A percentile compares a stretch with the other conserved stretches of the same genome.
phyloP scores from a whole-genome alignment of 2,329 filamentous ascomycete genomes.

The Metarhizium sp. region DNA sequence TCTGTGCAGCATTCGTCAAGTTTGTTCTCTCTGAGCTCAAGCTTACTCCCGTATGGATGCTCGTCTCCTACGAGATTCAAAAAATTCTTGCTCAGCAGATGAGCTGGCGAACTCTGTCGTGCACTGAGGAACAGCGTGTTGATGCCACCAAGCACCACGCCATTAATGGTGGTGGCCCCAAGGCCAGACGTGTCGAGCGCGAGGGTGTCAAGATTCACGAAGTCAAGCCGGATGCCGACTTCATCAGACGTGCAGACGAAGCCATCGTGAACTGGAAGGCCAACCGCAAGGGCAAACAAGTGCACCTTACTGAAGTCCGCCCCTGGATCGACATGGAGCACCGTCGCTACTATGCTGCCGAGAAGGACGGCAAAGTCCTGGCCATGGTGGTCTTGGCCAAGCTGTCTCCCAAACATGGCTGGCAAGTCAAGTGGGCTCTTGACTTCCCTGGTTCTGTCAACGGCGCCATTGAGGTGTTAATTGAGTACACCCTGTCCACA shows the following conservation, averaged over 20 bases:
- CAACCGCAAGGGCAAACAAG: constrained; percentile 71
- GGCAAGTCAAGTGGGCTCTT: constrained; percentile 93
- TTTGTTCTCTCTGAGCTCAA: constrained; percentile 60
- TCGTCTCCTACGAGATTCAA: constrained; percentile 71
- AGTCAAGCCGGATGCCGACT: constrained; percentile 58
- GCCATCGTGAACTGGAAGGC: constrained; percentile 72
- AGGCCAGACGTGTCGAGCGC: constrained; percentile 70
- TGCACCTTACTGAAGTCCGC: constrained; percentile 81
- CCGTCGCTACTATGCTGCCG: constrained; percentile 76
- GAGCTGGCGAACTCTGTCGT: constrained; percentile 82
- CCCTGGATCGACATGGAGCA: constrained; percentile 82
- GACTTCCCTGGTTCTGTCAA: constrained; percentile 84
- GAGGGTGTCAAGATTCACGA: constrained; percentile 77
- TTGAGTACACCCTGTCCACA: constrained; percentile 55
- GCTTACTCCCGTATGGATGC: constrained; percentile 79
- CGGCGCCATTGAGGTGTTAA: constrained; percentile 77
- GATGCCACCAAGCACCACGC: constrained; percentile 63
- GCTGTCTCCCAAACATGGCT: constrained; percentile 71
- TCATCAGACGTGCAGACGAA: constrained; percentile 60
- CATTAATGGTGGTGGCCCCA: constrained; percentile 51
- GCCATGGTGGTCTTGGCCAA: constrained; percentile 78
- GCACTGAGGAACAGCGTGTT: constrained; percentile 81
- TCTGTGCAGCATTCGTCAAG: constrained; percentile 65
- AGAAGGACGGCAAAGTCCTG: constrained; percentile 62
- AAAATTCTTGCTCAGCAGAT: constrained; percentile 71